phyloP scores from a whole-genome alignment of 495 filamentous ascomycete species.

The Penicillium daleae region DNA sequence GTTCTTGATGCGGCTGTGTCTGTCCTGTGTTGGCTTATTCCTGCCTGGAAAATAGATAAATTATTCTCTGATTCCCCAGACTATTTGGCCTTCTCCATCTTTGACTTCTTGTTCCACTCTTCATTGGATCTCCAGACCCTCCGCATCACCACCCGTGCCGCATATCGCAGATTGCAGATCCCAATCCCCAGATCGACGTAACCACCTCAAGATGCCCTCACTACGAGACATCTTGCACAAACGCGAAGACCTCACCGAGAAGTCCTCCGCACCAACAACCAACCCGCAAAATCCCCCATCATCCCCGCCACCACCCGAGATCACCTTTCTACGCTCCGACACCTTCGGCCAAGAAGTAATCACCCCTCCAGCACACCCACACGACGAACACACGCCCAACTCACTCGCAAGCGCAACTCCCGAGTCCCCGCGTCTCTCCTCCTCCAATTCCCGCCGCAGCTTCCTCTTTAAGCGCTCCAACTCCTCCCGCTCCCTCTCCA shows the following conservation, averaged over 20 bases:
- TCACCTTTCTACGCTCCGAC: constrained; percentile 84
- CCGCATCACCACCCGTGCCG: constrained; percentile 8
- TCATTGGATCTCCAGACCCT: background rate
- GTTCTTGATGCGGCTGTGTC: constrained; percentile 12
- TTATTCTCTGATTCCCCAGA: background rate
- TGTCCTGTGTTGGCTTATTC: background rate
- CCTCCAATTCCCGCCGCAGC: constrained; percentile 48
- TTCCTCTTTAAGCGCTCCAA: constrained; percentile 54
- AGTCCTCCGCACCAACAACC: constrained; percentile 6
- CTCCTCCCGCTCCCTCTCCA: constrained; percentile 43
- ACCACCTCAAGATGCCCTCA: constrained; percentile 58
- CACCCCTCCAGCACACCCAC: constrained; percentile 58
- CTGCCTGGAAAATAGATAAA: background rate
- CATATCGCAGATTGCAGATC: constrained; percentile 15
- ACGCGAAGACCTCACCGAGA: constrained; percentile 60
- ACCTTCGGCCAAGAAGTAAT: constrained; percentile 80
- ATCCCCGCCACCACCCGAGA: constrained; percentile 59
- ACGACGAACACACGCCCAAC: constrained; percentile 27
- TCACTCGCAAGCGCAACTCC: no score
- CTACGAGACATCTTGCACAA: constrained; percentile 76
- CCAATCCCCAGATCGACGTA: constrained; percentile 1
- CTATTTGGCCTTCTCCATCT: background rate
- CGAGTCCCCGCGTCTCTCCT: constrained; percentile 21
- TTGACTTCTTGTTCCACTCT: constrained; percentile 3
- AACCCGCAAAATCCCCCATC: constrained; percentile 8